Conservation (phyloP, 164 flowering plant species). For the Tinospora cordifolia region DNA sequence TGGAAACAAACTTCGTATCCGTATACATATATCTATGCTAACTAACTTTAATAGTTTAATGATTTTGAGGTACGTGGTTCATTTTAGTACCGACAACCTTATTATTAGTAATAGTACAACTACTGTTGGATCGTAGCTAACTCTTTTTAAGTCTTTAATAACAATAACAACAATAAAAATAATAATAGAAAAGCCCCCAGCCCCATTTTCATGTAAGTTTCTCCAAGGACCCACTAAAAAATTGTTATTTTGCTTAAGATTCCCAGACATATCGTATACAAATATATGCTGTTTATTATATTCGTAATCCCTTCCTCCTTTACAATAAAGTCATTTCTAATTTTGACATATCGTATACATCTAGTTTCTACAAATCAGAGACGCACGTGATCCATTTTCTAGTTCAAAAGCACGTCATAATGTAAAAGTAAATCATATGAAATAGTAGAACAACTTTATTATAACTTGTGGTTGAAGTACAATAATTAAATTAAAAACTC, state of each 20-base stretch:
- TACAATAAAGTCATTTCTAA: neutral
- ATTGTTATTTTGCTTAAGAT: slow-evolving; percentile 5
- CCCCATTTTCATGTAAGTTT: neutral
- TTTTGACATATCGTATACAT: neutral
- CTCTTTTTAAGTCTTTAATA: too few relatives aligned
- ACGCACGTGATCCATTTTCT: neutral
- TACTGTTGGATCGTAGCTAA: neutral
- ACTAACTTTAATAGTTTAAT: too few relatives aligned
- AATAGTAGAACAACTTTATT: too few relatives aligned
- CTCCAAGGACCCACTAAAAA: neutral
- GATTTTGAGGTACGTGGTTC: too few relatives aligned
- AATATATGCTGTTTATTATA: neutral
- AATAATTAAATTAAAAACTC: too few relatives aligned
- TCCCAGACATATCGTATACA: slow-evolving; percentile 1
- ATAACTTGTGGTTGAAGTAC: too few relatives aligned
- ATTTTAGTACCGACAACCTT: neutral
- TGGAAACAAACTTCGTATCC: too few relatives aligned
- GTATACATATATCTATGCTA: too few relatives aligned
- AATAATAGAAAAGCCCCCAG: too few relatives aligned
- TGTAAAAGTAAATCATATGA: too few relatives aligned
- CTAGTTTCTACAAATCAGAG: neutral
- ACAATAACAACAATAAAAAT: too few relatives aligned
- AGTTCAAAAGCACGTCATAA: neutral
- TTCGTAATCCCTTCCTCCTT: neutral
- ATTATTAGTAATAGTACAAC: neutral